Conservation (phyloP, 164 flowering plant species). For the Dillenia turbinata region DNA sequence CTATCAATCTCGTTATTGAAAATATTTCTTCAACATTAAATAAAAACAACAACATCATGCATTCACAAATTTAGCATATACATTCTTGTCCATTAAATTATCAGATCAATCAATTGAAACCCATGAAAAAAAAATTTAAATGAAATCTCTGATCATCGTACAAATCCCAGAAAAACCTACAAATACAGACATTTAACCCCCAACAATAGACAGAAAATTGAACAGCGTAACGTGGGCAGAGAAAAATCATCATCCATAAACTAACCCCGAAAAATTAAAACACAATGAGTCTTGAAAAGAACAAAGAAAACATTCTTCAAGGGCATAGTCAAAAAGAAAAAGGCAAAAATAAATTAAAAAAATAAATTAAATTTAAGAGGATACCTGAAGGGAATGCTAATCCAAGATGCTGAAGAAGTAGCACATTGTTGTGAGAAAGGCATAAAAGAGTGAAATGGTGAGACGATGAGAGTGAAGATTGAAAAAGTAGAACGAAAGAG, state of each 20-base stretch:
- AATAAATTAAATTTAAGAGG: not conserved
- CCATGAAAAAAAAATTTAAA: not conserved
- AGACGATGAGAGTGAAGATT: not conserved
- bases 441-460: not conserved
- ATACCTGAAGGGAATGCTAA: slow-evolving; percentile 16
- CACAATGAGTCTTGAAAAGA: too few species aligned
- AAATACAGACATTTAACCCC: slow-evolving; percentile 3
- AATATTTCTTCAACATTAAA: not conserved
- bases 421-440: slow-evolving; percentile 6
- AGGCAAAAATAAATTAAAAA: too few species aligned
- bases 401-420: slow-evolving; percentile 20
- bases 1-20: not conserved
- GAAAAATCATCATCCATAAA: too few species aligned
- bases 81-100: not conserved
- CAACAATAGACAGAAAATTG: not conserved
- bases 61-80: not conserved
- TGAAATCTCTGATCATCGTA: not conserved
- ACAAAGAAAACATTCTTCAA: too few species aligned
- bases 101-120: not conserved
- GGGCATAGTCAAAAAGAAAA: too few species aligned
- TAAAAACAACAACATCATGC: not conserved
- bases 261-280: too few species aligned
- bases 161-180: not conserved
- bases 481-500: slow-evolving; percentile 16
- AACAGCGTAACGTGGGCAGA: too few species aligned